Evolutionary conservation across 75 land plant genomes (phyloP).

Genomic region (Sequoiadendron giganteum): DNA sequence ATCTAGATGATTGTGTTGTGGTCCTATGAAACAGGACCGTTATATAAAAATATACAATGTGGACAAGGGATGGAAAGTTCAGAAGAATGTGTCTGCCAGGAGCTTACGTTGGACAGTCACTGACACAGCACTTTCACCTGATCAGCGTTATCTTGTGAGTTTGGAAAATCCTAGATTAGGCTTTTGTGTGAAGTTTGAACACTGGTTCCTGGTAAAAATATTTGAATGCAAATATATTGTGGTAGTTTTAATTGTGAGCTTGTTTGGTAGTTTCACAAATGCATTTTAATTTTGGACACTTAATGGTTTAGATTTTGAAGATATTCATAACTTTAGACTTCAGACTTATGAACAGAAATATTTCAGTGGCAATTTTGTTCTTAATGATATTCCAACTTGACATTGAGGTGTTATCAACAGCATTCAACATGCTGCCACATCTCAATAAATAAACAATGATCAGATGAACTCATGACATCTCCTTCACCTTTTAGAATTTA

Average conservation of each 20-base stretch:
- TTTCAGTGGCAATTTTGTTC: neutral
- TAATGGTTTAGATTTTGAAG: neutral
- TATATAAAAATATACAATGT: conserved; percentile 77
- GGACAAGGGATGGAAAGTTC: conserved; percentile 66
- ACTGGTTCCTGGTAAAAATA: neutral
- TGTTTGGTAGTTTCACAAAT: neutral
- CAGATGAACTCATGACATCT: neutral
- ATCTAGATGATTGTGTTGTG: conserved; percentile 4
- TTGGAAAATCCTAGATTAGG: neutral
- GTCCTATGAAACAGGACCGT: conserved; percentile 50
- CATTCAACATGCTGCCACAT: neutral
- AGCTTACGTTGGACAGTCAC: conserved; percentile 90
- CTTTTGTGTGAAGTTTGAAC: conserved; percentile 10
- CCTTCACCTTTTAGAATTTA: neutral
- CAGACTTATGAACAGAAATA: neutral
- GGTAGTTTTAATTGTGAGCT: neutral
- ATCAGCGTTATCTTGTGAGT: conserved; percentile 76
- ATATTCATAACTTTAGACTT: neutral
- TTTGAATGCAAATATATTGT: neutral
- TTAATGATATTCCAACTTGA: neutral
- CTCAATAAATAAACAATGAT: neutral
- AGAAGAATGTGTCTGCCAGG: conserved; percentile 70
- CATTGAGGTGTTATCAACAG: neutral
- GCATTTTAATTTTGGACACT: neutral
- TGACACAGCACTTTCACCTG: conserved; percentile 90